Evolutionary conservation across 2,329 filamentous ascomycete species (phyloP).

Genomic region (Meredithiella fracta): DNA sequence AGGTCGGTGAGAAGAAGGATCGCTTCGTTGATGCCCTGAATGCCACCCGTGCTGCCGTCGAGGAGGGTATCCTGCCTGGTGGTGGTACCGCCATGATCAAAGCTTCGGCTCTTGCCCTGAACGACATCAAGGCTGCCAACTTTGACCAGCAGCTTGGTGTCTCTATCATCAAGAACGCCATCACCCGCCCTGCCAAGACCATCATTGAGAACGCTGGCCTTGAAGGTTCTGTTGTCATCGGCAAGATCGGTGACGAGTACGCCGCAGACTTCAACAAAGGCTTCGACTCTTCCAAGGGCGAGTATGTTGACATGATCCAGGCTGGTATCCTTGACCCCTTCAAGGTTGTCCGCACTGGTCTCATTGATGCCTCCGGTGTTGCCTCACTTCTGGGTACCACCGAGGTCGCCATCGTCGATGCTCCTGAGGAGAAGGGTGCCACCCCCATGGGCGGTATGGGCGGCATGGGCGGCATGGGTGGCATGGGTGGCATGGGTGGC

Average conservation of each 20-base stretch:
- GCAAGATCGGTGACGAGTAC: conserved; percentile 93
- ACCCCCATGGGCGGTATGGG: conserved; percentile 46
- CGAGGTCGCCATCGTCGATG: conserved; percentile 94
- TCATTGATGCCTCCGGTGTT: conserved; percentile 88
- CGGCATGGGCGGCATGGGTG: conserved; percentile 47
- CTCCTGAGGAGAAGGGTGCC: conserved; percentile 75
- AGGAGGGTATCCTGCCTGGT: conserved; percentile 97
- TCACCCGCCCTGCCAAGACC: conserved; percentile 81
- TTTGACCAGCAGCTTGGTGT: conserved; percentile 99
- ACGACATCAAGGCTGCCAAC: conserved; percentile 72
- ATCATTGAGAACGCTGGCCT: conserved; percentile 97
- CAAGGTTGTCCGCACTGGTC: conserved; percentile 96
- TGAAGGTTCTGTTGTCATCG: conserved; percentile 89
- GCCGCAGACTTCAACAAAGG: conserved; percentile 92
- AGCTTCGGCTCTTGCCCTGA: conserved; percentile 78
- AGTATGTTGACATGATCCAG: conserved; percentile 97
- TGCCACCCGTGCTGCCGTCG: conserved; percentile 91
- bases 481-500: conserved; percentile 33
- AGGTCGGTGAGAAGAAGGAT: conserved; percentile 99
- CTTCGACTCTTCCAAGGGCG: conserved; percentile 88
- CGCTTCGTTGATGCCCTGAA: conserved; percentile 97
- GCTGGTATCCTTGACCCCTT: conserved; percentile 96
- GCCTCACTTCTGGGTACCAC: conserved; percentile 94
- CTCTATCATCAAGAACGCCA: conserved; percentile 93
- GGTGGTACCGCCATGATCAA: conserved; percentile 97